These are phyloP conservation scores for Erysimum cheiranthoides DNA, from an alignment of 345 rosid genomes.

Conservation along the genomic window DNA sequence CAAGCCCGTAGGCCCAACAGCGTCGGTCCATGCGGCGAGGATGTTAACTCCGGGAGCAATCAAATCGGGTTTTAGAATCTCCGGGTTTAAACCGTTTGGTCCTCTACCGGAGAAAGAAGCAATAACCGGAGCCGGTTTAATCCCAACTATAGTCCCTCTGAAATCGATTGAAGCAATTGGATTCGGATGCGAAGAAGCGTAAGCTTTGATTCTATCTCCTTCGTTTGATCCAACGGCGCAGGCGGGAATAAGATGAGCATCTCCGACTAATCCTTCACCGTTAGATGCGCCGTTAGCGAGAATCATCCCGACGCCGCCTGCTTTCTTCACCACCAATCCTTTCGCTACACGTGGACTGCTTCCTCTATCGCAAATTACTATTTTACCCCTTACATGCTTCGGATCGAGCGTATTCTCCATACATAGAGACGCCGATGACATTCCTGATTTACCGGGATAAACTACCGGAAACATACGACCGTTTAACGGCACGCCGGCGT, in stretches of 20 bases:
- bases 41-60: constrained; percentile 69
- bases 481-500: constrained; percentile 60
- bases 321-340: constrained; percentile 82
- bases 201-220: constrained; percentile 68
- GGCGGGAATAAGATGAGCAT: constrained; percentile 78
- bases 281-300: constrained; percentile 78
- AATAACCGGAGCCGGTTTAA: constrained; percentile 80
- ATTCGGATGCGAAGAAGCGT: constrained; percentile 48
- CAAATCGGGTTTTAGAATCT: constrained; percentile 81
- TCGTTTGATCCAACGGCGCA: constrained; percentile 74
- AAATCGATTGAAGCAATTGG: constrained; percentile 70
- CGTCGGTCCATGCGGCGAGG: constrained; percentile 86
- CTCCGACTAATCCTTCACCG: constrained; percentile 87
- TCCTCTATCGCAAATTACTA: constrained; percentile 79
- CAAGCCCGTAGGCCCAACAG: constrained; percentile 74
- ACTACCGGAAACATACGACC: constrained; percentile 71
- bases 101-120: constrained; percentile 88
- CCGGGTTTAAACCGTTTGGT: constrained; percentile 74
- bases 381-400: constrained; percentile 64
- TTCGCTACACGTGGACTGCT: constrained; percentile 81
- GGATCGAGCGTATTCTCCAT: constrained; percentile 83
- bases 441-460: constrained; percentile 71
- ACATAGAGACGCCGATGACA: constrained; percentile 66
- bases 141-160: constrained; percentile 70
- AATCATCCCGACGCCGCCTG: constrained; percentile 88